Evolutionary conservation across 306 rosid species (phyloP), one percentile per base, ranked within the genome.

Genomic region (Trifolium dubium): DNA sequence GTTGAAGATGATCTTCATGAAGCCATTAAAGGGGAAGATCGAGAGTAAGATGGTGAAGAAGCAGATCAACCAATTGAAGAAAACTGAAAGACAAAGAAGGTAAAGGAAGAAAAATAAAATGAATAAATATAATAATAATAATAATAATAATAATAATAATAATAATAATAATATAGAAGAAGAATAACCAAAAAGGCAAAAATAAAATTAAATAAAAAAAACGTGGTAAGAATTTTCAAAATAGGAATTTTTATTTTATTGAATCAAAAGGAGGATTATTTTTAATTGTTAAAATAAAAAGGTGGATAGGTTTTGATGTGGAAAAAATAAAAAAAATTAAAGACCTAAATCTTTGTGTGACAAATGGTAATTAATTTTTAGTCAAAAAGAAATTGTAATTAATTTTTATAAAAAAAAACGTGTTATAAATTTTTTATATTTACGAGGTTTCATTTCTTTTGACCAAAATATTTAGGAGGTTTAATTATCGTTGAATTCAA

Each of bases 61-160:
- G 90, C 90, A 91, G 97, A 94, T 91, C 96, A 94, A 88, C 92
- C 86, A 92, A 89, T 88, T 90, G 87, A 87, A 87, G 93, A 90
- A 88, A 50, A 80, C 74, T 84, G 40, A 60, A 69, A 35, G 64
- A 82, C 82, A 93, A 60, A 60, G 66, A 60, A 89, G 89, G 96
- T 83, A 86, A 87, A 85, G 88, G 69, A 64, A 64, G 41, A 31
- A 73, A 77, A 75, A 62, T 47, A 71, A 63, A 37, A 6, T 37
- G 8, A 23, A 23, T 23, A 23, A 23, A 23, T 23, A 60, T 68
- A 29, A 55, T 34, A 56, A n/a, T n/a, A n/a, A n/a, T n/a, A n/a
- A n/a, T n/a, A n/a, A n/a, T n/a, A n/a, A n/a, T n/a, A n/a, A n/a
- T n/a, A n/a, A n/a, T n/a, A n/a, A n/a, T n/a, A n/a, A n/a, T n/a